A percentile compares a stretch with the other conserved stretches of the same genome.
These are phyloP conservation scores for Pseudogymnoascus sp. DNA, from an alignment of 2,329 filamentous ascomycete species.

Conservation along the genomic window DNA sequence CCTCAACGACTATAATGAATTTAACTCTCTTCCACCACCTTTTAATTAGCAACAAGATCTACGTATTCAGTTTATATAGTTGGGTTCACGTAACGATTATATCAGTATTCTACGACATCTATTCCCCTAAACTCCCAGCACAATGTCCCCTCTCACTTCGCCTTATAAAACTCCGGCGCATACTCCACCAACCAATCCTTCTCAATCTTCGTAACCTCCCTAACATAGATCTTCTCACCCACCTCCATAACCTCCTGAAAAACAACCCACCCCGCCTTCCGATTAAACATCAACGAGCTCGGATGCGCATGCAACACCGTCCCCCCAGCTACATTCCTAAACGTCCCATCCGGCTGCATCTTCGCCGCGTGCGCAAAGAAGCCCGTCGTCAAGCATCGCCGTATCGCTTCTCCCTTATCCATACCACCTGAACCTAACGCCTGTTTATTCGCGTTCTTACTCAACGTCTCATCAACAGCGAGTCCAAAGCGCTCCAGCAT, in stretches of 20 bases:
- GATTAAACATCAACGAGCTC: conserved; percentile 88
- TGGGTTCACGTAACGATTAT: no score
- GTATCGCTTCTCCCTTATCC: conserved; percentile 62
- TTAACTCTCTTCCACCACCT: neutral
- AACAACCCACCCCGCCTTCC: conserved; percentile 92
- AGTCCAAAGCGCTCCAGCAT: conserved; percentile 83
- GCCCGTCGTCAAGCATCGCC: conserved; percentile 76
- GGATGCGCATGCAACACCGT: conserved; percentile 80
- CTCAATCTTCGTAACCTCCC: conserved; percentile 88
- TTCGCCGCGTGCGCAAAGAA: conserved; percentile 90
- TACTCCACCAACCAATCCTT: conserved; percentile 89
- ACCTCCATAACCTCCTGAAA: conserved; percentile 93
- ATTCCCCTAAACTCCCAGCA: neutral
- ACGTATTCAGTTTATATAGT: no score
- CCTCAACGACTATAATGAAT: no score
- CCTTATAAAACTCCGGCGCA: conserved; percentile 66
- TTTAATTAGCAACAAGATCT: neutral
- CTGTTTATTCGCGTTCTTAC: conserved; percentile 26
- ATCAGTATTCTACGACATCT: neutral
- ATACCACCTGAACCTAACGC: conserved; percentile 30
- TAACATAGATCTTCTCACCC: conserved; percentile 77
- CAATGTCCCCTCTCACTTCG: neutral
- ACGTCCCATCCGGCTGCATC: conserved; percentile 90
- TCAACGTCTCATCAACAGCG: conserved; percentile 54
- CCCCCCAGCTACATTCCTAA: conserved; percentile 73